Conservation (phyloP, 352 stramenopile species). For the Lagenidium giganteum region DNA sequence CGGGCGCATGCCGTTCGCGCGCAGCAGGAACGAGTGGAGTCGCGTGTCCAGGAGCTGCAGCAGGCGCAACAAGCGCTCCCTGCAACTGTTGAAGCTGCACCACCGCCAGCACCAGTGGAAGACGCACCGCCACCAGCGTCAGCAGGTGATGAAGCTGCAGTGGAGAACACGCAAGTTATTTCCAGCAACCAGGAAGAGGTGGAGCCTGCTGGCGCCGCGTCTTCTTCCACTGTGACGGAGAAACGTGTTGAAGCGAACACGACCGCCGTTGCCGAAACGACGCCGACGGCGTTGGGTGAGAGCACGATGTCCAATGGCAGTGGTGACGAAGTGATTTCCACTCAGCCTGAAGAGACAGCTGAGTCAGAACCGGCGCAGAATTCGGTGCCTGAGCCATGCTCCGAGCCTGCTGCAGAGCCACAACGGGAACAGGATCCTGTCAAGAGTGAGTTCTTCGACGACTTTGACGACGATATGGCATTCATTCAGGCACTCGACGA, state of each 20-base stretch:
- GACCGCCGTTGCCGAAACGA: too few species aligned
- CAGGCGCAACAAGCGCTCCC: neutral
- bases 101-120: neutral
- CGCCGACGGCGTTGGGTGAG: too few species aligned
- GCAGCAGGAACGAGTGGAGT: constrained; percentile 44
- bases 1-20: constrained; percentile 36
- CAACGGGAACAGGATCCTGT: constrained; percentile 5
- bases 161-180: too few species aligned
- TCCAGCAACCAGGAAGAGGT: too few species aligned
- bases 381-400: neutral
- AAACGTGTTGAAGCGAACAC: too few species aligned
- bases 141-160: neutral
- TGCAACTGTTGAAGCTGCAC: neutral
- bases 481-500: constrained; percentile 67
- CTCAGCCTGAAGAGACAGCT: too few species aligned
- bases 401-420: constrained; percentile 2
- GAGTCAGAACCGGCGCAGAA: neutral
- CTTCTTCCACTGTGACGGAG: too few species aligned
- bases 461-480: constrained; percentile 55
- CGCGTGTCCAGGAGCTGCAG: constrained; percentile 41
- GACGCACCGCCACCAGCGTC: neutral
- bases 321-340: too few species aligned
- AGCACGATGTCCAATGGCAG: too few species aligned
- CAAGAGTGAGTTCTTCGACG: constrained; percentile 61
- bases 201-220: too few species aligned